phyloP scores from a whole-genome alignment of 306 rosid genomes.

The Cicer bijugum region DNA sequence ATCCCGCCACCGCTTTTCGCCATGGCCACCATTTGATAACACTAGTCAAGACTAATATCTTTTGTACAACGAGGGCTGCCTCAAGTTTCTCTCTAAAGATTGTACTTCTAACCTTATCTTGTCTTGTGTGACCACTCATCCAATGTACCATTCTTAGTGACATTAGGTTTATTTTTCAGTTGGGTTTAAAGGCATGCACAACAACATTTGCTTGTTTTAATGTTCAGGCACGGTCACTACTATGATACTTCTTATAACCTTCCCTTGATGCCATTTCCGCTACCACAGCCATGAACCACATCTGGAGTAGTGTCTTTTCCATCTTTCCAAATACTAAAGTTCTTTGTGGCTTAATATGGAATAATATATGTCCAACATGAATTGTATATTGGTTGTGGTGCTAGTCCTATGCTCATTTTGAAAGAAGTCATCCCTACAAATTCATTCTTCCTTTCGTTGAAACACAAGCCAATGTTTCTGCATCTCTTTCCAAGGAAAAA shows the following conservation, averaged over 20 bases:
- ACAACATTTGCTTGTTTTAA: constrained; percentile 64
- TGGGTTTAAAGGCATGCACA: neutral
- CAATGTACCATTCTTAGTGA: neutral
- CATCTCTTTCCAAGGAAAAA: neutral
- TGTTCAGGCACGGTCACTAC: constrained; percentile 65
- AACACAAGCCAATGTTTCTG: neutral
- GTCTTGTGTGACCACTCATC: neutral
- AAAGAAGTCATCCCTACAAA: constrained; percentile 55
- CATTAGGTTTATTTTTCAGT: neutral
- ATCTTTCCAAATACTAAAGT: constrained; percentile 68
- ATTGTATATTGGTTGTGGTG: constrained; percentile 65
- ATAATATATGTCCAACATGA: constrained; percentile 65
- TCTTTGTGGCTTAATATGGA: constrained; percentile 66
- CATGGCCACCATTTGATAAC: too few species aligned
- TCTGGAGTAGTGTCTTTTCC: constrained; percentile 58
- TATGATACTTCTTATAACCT: constrained; percentile 64
- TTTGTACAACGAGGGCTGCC: neutral
- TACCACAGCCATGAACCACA: constrained; percentile 53
- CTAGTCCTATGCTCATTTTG: constrained; percentile 55
- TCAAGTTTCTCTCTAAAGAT: neutral
- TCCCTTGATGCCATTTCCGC: constrained; percentile 57
- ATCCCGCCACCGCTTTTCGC: too few species aligned
- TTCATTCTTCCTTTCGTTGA: constrained; percentile 4
- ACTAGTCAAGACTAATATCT: too few species aligned
- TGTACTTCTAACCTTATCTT: neutral